phyloP scores from a whole-genome alignment of 495 filamentous ascomycete genomes.

The Annulohypoxylon stygium region DNA sequence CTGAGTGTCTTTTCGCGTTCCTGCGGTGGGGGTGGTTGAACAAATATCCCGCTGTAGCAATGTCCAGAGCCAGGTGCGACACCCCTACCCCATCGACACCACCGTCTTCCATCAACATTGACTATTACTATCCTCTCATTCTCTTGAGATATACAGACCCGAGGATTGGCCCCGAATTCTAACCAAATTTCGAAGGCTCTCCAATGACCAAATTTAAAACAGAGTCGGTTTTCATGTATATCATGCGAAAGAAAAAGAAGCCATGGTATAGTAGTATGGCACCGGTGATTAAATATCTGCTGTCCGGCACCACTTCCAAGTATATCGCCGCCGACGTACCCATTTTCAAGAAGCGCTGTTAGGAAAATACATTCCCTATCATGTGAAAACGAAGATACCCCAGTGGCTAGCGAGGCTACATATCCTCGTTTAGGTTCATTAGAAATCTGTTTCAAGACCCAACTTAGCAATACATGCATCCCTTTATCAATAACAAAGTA shows the following conservation, averaged over 20 bases:
- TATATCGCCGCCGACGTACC: constrained; percentile 10
- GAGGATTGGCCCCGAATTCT: constrained; percentile 7
- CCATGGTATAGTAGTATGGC: constrained; percentile 4
- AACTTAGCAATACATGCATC: not conserved
- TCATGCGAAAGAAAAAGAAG: not conserved
- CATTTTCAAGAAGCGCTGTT: not conserved
- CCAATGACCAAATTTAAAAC: not conserved
- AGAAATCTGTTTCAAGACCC: not conserved
- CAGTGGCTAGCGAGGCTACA: too few relatives aligned
- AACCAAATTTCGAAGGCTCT: not conserved
- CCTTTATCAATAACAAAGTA: not conserved
- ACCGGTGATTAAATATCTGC: not conserved
- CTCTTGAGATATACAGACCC: not conserved
- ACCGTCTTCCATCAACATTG: not conserved
- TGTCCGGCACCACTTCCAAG: not conserved
- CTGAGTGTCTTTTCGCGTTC: not conserved
- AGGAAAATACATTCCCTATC: not conserved
- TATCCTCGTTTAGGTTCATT: constrained; percentile 8
- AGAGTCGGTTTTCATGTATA: not conserved
- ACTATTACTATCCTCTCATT: not conserved
- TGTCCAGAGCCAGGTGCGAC: too few relatives aligned
- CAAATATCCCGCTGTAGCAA: not conserved
- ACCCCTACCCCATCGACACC: not conserved
- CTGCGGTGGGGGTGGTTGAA: not conserved
- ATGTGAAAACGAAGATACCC: too few relatives aligned